Percentiles rank a stretch among this genome's conserved stretches.
Conservation (phyloP, 345 rosid species). For the Barbarea vulgaris region DNA sequence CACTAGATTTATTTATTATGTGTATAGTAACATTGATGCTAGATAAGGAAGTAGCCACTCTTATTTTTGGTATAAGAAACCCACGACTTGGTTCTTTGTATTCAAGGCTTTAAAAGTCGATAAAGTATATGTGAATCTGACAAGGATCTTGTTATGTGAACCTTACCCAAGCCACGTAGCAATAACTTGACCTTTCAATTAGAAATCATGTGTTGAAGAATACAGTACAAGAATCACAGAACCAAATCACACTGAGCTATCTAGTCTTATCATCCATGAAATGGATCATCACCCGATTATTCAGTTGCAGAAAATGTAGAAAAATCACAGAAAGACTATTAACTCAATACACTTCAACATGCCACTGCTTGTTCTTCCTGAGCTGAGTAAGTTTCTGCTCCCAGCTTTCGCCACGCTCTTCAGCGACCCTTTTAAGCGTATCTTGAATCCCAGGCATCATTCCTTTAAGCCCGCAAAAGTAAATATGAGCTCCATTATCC, state of each 20-base stretch:
- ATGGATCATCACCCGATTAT: neutral
- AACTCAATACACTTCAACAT: constrained; percentile 87
- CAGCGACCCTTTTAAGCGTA: constrained; percentile 85
- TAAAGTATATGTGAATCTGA: neutral
- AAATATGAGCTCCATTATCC: constrained; percentile 94
- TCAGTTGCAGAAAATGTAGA: constrained; percentile 18
- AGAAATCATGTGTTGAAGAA: neutral
- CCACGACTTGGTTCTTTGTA: no score
- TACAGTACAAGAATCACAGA: neutral
- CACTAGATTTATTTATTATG: neutral
- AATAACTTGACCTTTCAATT: neutral
- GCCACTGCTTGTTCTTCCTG: constrained; percentile 99
- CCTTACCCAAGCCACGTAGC: neutral
- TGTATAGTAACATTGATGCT: neutral
- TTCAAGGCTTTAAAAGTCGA: neutral
- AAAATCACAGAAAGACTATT: neutral
- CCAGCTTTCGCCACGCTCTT: constrained; percentile 90
- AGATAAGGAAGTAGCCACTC: neutral
- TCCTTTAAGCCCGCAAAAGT: constrained; percentile 97
- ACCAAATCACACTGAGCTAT: neutral
- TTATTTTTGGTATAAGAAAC: neutral
- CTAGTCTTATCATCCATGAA: neutral
- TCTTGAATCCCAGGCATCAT: constrained; percentile 99
- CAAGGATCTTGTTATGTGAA: neutral
- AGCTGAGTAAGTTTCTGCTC: constrained; percentile 90